Evolutionary conservation across 1,284 basidiomycete species (phyloP), one percentile per base, ranked within the genome.

Genomic region (Cutaneotrichosporon cutaneum): DNA sequence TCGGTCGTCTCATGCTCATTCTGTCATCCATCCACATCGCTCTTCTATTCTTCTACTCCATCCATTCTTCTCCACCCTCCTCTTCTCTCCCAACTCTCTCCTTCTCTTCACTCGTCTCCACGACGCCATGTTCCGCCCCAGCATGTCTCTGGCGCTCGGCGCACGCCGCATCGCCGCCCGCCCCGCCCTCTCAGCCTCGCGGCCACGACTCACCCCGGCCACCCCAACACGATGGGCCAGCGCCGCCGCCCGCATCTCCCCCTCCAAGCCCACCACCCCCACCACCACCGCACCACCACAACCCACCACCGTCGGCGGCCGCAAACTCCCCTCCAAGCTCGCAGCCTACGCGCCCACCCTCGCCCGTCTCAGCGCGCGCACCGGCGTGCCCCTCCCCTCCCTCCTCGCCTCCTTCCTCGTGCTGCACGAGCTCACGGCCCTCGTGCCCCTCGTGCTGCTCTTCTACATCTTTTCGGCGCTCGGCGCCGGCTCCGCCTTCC

Each of bases 341-440:
- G 42, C 67, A n/a, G 53, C 59, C 11, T 75, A 75, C 57, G 64
- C 70, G 0, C 71, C 75, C 10, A 64, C 59, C 42, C 72, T 78
- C 8, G 50, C 58, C 2, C 45, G 51, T 4, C 62, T 79, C 2
- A 71, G 75, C 2, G 32, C 56, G 6, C 69, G 72, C 6, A 76
- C 77, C 1, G 71, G 73, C 55, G 70, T 77, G 3, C 88, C 91
- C 8, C 77, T 94, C 0, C 84, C 90, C 0, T 90, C 90, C 2
- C 84, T 96, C 56, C 76, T 88, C 4, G 69, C 90, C 39, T 90
- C 92, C 0, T 95, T 96, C 72, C 85, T 86, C 2, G 80, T 94
- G 56, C 82, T 97, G 9, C 94, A 96, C 75, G 94, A 97, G 76
- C 70, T 92, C 16, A 94, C 92, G 0, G 92, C 93, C 0, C 72